phyloP scores from a whole-genome alignment of 371 early-diverging fungal species.

The Rhizopus microsporus region DNA sequence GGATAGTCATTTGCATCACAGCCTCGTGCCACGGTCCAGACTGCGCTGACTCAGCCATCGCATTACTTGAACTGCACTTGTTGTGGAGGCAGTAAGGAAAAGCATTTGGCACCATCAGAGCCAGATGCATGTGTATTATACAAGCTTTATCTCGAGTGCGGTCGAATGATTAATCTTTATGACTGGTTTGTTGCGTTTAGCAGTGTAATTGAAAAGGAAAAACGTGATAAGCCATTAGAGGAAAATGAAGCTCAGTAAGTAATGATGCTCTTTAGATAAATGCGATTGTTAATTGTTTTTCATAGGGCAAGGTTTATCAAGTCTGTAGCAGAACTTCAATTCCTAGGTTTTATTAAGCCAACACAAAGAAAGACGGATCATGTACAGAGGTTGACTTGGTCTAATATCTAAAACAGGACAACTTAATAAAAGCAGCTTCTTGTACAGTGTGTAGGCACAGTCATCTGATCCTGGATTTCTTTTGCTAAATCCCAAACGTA shows the following conservation, averaged over 20 bases:
- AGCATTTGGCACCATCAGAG: conserved; percentile 59
- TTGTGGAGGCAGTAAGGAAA: conserved; percentile 48
- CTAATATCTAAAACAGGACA: conserved; percentile 43
- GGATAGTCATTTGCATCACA: conserved; percentile 77
- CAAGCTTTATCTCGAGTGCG: conserved; percentile 88
- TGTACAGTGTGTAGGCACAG: conserved; percentile 76
- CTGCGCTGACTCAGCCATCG: conserved; percentile 74
- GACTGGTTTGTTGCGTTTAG: conserved; percentile 90
- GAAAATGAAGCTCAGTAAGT: conserved; percentile 54
- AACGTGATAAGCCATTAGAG: conserved; percentile 32
- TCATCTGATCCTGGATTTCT: conserved; percentile 56
- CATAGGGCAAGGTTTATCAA: conserved; percentile 82
- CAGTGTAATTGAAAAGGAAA: conserved; percentile 59
- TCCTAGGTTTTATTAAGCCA: conserved; percentile 85
- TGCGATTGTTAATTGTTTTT: background rate
- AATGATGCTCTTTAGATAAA: background rate
- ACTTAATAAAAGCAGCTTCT: background rate
- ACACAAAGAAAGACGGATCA: conserved; percentile 93
- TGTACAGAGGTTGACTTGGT: conserved; percentile 86
- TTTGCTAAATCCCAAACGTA: conserved; percentile 90
- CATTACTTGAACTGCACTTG: conserved; percentile 80
- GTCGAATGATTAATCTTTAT: conserved; percentile 88
- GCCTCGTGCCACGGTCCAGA: conserved; percentile 81
- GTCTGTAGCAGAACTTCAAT: conserved; percentile 82
- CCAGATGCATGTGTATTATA: conserved; percentile 86